Conservation (phyloP, 371 early-diverging fungal genomes). For the Conidiobolus incongruus region DNA sequence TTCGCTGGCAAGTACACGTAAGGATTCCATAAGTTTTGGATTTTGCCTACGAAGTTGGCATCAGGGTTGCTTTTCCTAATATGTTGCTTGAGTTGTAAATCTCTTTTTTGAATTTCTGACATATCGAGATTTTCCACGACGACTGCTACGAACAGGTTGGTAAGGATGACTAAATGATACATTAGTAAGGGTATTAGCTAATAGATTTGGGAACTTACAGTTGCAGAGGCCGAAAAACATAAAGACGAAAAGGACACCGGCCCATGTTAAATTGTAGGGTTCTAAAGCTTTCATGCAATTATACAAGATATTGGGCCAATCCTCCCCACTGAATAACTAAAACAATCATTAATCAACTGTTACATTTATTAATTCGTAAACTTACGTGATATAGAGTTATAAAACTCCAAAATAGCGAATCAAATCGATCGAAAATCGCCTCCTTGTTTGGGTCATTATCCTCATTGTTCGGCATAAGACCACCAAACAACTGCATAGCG, state of each 20-base stretch:
- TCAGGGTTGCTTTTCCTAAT: not conserved
- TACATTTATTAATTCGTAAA: too few species aligned
- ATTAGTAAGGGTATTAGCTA: too few species aligned
- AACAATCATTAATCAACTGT: too few species aligned
- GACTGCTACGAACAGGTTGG: constrained; percentile 2
- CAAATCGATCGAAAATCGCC: not conserved
- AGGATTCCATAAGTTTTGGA: too few species aligned
- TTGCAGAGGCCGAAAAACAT: constrained; percentile 38
- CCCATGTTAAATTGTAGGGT: constrained; percentile 12
- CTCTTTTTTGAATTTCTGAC: not conserved
- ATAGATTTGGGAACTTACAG: too few species aligned
- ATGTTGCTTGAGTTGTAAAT: not conserved
- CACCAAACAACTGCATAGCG: constrained; percentile 4
- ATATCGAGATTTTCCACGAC: constrained; percentile 3
- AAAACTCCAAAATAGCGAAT: constrained; percentile 2
- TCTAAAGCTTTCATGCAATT: constrained; percentile 15
- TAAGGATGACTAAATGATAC: too few species aligned
- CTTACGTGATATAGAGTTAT: constrained; percentile 10
- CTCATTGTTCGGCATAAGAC: not conserved
- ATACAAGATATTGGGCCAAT: constrained; percentile 38
- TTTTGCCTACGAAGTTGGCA: too few species aligned
- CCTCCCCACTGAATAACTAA: constrained; percentile 44
- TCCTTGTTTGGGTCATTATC: too few species aligned
- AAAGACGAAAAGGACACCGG: constrained; percentile 26
- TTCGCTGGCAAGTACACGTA: too few species aligned